phyloP scores from a whole-genome alignment of 805 yeast species.

The Lachancea cidri region DNA sequence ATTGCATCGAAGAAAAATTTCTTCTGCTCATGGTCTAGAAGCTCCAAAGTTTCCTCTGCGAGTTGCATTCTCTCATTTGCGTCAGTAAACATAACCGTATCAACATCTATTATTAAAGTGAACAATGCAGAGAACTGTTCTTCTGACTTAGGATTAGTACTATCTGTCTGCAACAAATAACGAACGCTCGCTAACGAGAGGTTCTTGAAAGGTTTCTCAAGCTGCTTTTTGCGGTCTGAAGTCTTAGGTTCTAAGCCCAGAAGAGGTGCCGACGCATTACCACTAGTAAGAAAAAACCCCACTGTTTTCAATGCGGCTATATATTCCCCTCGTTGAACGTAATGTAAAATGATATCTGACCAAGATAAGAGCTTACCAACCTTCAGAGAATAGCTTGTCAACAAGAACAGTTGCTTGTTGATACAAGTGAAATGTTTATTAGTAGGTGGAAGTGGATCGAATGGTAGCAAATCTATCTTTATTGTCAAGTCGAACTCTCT shows the following conservation, averaged over 20 bases:
- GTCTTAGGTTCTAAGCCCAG: conserved; percentile 14
- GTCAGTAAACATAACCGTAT: not conserved
- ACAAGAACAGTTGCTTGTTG: conserved; percentile 16
- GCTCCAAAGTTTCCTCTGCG: conserved; percentile 15
- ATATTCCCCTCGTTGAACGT: conserved; percentile 28
- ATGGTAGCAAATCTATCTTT: conserved; percentile 22
- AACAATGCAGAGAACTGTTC: conserved; percentile 17
- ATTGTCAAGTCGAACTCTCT: conserved; percentile 11
- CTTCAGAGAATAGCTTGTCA: conserved; percentile 26
- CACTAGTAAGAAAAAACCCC: conserved; percentile 14
- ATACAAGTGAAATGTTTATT: conserved; percentile 19
- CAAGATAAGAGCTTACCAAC: conserved; percentile 28
- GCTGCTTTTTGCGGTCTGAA: conserved; percentile 18
- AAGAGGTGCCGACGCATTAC: conserved; percentile 16
- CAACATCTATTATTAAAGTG: conserved; percentile 8
- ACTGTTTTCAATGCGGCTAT: conserved; percentile 24
- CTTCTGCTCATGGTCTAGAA: conserved; percentile 18
- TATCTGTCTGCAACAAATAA: conserved; percentile 15
- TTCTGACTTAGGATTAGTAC: conserved; percentile 5
- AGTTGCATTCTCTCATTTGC: conserved; percentile 4
- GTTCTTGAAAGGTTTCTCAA: conserved; percentile 27
- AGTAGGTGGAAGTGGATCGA: conserved; percentile 26
- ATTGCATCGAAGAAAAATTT: conserved; percentile 47
- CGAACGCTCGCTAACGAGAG: conserved; percentile 27
- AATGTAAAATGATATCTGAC: conserved; percentile 28